Evolutionary conservation across 768 basidiomycete species (phyloP), one percentile per base, ranked within the genome.

Genomic region (Sarcodon sp.): DNA sequence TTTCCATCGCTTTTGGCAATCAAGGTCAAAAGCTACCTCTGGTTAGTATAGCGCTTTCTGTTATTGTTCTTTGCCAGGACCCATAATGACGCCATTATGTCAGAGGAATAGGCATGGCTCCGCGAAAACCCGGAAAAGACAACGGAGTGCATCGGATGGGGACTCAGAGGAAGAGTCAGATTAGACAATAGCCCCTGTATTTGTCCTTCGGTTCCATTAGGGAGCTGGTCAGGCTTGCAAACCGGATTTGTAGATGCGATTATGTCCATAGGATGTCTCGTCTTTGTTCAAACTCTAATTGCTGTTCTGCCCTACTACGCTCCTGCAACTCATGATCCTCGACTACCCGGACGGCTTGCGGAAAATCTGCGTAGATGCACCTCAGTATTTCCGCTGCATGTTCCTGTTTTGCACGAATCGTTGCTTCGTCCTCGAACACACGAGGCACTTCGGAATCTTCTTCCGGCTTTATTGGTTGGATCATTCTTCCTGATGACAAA

Each of bases 21-120:
- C 87, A 91, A 72, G 87, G 87, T 32, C 86, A 90, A 68, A 89
- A 90, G 63, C 70, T 91, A 50, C 88, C 87, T 44, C 62, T 89
- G 73, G 87, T 89, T 62, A 61, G 79, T 62, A 34, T 41, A 27
- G 21, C 60, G 55, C 50, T 57, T 57, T 55, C 55, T 46, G 51
- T 21, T 43, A 51, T 53, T 9, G 39, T 41, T 13, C 47, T 39
- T 35, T 35, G 60, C 54, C 34, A 58, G 47, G 50, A 34, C 49
- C 48, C 37, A 54, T 60, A 47, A 54, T 36, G 35, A 52, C 48
- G 18, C 37, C 46, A 37, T 52, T 18, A 37, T 13, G 50, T 27
- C 54, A 88, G 87, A 83, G 87, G 53, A 88, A 88, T 63, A 80
- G 87, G 50, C 81, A 89, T 61, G 83, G 83, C 27, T 75, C 80